Evolutionary conservation across 805 yeast genomes (phyloP), one percentile per base, ranked within the genome.

Genomic region (Metschnikowia sp.): DNA sequence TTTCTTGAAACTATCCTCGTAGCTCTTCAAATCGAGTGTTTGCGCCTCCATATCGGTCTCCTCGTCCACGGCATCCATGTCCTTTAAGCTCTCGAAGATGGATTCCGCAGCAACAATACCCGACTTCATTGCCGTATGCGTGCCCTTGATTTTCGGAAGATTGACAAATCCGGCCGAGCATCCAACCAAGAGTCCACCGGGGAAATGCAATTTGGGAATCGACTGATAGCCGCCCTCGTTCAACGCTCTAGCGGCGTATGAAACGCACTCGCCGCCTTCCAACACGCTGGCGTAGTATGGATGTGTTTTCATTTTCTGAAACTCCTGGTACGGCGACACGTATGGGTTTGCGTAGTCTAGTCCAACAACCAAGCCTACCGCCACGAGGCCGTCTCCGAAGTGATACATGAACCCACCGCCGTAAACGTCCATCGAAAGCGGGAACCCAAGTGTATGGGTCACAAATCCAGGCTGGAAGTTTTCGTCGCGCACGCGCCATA

Each of bases 331-430:
- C 19, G 99, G 99, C 3, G 96, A 88, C 37, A 94, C 68, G 79
- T 90, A 94, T 12, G 99, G 99, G 66, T 94, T 94, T 47, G 83
- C 79, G 65, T 94, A 94, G 69, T 94, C 99, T 47, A 94, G 76
- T 0, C 99, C 99, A 39, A 90, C 79, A 10, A 94, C 99, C n/a
- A 92, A 64, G 1, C 99, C 99, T 10, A 92, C 88, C 2, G 96
- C 76, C 9, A 92, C 98, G 41, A 89, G 68, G 13, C 90, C 90
- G 53, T 90, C 96, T 44, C 97, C 97, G 65, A 94, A 94, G 66
- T 94, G 99, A 66, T 94, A 94, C 79, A 86, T 86, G 73, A 94
- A 94, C 0, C 97, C 98, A 56, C 99, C 99, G 37, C 99, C 99
- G 62, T 94, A 94, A 2, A 85, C 83, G 45, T 78, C 82, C 41